Evolutionary conservation across 495 filamentous ascomycete species (phyloP).

Genomic region (Chaetomium tenue): DNA sequence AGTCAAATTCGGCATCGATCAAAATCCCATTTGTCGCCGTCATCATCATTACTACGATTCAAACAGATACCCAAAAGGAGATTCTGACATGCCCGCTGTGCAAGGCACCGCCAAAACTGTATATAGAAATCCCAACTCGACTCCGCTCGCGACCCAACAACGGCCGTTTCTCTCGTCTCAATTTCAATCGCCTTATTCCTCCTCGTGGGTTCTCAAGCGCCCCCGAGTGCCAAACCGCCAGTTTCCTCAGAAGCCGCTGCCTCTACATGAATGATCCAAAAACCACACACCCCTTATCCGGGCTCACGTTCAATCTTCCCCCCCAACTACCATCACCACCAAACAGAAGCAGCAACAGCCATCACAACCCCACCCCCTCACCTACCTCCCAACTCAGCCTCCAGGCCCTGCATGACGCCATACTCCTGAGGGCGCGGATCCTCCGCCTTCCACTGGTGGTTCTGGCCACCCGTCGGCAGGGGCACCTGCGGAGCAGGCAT

Average conservation of each 20-base stretch:
- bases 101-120: conserved; percentile 5
- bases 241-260: not conserved
- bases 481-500: conserved; percentile 53
- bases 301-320: not conserved
- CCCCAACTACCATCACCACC: too few species aligned
- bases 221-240: not conserved
- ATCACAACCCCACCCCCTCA: not conserved
- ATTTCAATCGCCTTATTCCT: not conserved
- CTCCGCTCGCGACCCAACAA: not conserved
- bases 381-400: conserved; percentile 75
- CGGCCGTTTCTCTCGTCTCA: not conserved
- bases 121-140: conserved; percentile 1
- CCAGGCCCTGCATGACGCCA: conserved; percentile 61
- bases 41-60: not conserved
- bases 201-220: not conserved
- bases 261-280: not conserved
- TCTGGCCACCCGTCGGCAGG: conserved; percentile 65
- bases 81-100: not conserved
- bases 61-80: not conserved
- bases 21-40: not conserved
- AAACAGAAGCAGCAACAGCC: too few species aligned
- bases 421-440: conserved; percentile 87
- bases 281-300: not conserved
- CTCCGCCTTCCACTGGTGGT: conserved; percentile 68
- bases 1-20: not conserved